Evolutionary conservation across 2,329 filamentous ascomycete species (phyloP), one percentile per base, ranked within the genome.

Genomic region (Zasmidium citrigriseum): DNA sequence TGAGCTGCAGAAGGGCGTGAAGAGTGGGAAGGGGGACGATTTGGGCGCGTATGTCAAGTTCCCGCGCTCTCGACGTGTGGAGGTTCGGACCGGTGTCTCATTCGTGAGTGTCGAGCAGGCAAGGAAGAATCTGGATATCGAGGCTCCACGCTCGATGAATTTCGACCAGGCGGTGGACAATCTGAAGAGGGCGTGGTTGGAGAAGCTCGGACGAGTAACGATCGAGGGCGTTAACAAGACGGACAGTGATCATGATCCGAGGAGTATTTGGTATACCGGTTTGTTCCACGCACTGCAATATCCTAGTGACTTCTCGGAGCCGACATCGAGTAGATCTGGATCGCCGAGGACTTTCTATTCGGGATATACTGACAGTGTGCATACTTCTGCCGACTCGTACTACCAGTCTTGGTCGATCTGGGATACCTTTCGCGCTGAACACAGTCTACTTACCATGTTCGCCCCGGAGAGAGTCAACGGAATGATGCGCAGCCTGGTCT

Each of bases 331-430:
- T 1, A 57, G 65, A 1, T 22, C 54, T 20, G 60, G 58, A 14
- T 58, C 52, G 5, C 45, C 57, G 12, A 71, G 75, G 18, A 70
- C 66, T 1, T 80, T 76, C 63, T 81, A 81, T 60, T 78, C 75
- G 34, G 78, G 79, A 14, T 81, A 80, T 53, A 80, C 78, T 0
- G 78, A 81, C 50, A 77, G 71, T 24, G 64, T 79, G 0, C 76
- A 80, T 46, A 67, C 68, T 10, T 69, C 63, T 3, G 71, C 76
- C 27, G 78, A 81, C 46, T 78, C 76, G 0, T 81, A 81, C 63
- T 80, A 80, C 58, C 79, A 81, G 60, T 80, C 77, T 0, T 81
- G 78, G 79, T 80, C 77, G 1, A 80, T 81, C 51, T 81, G 78
- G 79, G 79, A 81, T 54, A 81, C 79, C 0, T 81, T 79, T 61